phyloP scores from a whole-genome alignment of 441 rosid species.

The Cnidoscolus chayamansa region DNA sequence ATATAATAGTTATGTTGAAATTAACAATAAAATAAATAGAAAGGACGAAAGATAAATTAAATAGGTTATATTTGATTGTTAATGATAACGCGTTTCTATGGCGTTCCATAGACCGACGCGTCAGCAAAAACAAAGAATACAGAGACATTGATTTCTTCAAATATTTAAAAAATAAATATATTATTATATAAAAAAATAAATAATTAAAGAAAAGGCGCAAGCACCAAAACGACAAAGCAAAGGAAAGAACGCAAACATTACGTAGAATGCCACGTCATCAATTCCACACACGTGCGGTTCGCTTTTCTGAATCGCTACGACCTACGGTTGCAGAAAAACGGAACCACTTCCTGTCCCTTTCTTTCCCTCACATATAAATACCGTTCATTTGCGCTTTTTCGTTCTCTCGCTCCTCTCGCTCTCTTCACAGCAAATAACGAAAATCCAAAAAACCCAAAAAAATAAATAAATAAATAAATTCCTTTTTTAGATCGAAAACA shows the following conservation, averaged over 20 bases:
- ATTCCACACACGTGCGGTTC: slow-evolving; percentile 19
- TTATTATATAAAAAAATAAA: neutral
- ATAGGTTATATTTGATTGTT: no score
- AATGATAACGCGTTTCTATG: no score
- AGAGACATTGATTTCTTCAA: no score
- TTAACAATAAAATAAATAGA: no score
- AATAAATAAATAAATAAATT: slow-evolving; percentile 1
- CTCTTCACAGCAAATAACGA: neutral
- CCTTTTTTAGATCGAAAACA: slow-evolving; percentile 16
- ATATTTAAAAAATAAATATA: no score
- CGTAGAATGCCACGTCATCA: slow-evolving; percentile 24
- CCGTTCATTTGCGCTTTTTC: neutral
- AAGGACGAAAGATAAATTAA: no score
- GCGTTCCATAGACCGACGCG: no score
- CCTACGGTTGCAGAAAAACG: neutral
- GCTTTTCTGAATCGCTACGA: neutral
- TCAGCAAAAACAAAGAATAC: no score
- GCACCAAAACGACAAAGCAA: neutral
- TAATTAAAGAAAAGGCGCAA: neutral
- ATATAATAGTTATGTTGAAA: no score
- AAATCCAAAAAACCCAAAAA: neutral
- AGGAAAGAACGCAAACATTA: neutral
- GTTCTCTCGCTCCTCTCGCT: neutral
- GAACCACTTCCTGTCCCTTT: slow-evolving; percentile 19
- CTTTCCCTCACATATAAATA: slow-evolving; percentile 23